phyloP scores from a whole-genome alignment of 495 filamentous ascomycete species.

The Penicillium flavigenum region DNA sequence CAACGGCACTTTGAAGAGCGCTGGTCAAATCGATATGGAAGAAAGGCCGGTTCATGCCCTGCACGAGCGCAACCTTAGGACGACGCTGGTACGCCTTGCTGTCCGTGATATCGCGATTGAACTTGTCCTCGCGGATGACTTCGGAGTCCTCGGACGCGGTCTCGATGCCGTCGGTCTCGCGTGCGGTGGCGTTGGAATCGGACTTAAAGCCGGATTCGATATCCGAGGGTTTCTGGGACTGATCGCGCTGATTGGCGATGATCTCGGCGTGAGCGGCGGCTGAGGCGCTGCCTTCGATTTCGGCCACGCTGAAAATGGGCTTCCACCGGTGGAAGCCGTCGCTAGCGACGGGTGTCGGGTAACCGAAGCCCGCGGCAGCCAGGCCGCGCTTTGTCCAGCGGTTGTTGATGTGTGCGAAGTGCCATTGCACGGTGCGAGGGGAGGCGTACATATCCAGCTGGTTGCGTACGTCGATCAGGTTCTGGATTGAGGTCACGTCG shows the following conservation, averaged over 20 bases:
- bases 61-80: constrained; percentile 64
- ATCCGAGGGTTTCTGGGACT: constrained; percentile 34
- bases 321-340: constrained; percentile 73
- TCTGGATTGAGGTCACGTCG: constrained; percentile 90
- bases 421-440: constrained; percentile 89
- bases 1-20: constrained; percentile 84
- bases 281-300: constrained; percentile 71
- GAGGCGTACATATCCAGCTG: constrained; percentile 87
- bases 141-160: constrained; percentile 29
- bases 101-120: constrained; percentile 46
- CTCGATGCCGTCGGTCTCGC: constrained; percentile 35
- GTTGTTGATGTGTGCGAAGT: constrained; percentile 92
- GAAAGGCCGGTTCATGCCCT: constrained; percentile 82
- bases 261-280: constrained; percentile 63
- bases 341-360: constrained; percentile 63
- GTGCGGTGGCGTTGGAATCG: constrained; percentile 27
- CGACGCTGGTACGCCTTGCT: constrained; percentile 46
- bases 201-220: constrained; percentile 43
- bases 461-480: constrained; percentile 95
- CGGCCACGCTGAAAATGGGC: constrained; percentile 93
- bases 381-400: constrained; percentile 97
- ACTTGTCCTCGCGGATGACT: constrained; percentile 38
- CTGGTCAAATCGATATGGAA: constrained; percentile 96
- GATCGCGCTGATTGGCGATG: constrained; percentile 59
- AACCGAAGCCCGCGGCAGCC: constrained; percentile 89